phyloP scores from a whole-genome alignment of 1,139 yeast species.

The Hyphopichia khmerensis region DNA sequence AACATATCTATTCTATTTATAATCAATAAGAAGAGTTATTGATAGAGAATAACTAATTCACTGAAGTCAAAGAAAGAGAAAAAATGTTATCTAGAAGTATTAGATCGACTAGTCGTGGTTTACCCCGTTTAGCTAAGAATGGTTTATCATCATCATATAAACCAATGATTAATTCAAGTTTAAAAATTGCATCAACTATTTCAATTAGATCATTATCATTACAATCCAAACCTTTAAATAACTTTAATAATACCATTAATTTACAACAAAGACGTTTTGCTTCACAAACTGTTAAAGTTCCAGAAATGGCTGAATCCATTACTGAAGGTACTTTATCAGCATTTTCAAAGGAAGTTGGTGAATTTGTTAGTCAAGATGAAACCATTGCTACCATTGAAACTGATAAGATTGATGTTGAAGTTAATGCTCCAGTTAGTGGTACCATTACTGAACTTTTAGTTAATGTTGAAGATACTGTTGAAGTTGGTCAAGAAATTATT shows the following conservation, averaged over 20 bases:
- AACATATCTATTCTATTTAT: no score
- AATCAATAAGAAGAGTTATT: no score
- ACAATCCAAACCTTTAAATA: slow-evolving; percentile 2
- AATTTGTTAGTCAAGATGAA: slow-evolving; percentile 83
- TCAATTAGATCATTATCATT: slow-evolving; percentile 14
- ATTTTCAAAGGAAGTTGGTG: slow-evolving; percentile 81
- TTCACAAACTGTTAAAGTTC: slow-evolving; percentile 73
- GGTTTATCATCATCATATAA: neutral
- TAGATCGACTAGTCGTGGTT: slow-evolving; percentile 16
- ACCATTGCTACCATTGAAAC: slow-evolving; percentile 96
- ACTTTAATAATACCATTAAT: slow-evolving; percentile 10
- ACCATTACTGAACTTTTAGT: slow-evolving; percentile 83
- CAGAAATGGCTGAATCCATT: slow-evolving; percentile 98
- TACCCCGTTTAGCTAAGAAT: slow-evolving; percentile 12
- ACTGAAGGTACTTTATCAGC: slow-evolving; percentile 94
- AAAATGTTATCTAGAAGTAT: slow-evolving; percentile 24
- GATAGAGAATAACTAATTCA: neutral
- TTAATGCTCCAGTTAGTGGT: slow-evolving; percentile 92
- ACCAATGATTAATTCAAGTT: slow-evolving; percentile 2
- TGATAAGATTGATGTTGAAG: slow-evolving; percentile 96
- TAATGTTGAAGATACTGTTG: slow-evolving; percentile 87
- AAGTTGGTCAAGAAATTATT: slow-evolving; percentile 91
- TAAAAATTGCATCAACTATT: slow-evolving; percentile 8
- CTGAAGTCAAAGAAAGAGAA: neutral
- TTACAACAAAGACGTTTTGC: slow-evolving; percentile 34